Evolutionary conservation across 1,284 basidiomycete species (phyloP), one percentile per base, ranked within the genome.

Genomic region (Porodaedalea pini): DNA sequence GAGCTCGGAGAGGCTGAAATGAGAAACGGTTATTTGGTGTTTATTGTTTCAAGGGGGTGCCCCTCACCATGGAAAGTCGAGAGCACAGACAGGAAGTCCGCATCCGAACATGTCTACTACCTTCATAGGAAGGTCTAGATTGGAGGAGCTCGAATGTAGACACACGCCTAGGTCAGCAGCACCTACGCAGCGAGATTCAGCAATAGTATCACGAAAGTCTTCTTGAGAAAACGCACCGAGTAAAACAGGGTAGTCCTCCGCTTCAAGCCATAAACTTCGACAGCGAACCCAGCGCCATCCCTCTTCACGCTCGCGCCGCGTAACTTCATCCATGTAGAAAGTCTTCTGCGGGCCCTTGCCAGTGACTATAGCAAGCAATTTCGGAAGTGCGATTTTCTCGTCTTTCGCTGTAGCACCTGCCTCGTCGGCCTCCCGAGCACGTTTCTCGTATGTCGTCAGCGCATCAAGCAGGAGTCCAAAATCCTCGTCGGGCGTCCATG

Each of bases 61-160:
- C 10, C 19, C 83, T 32, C 62, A 93, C 92, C 90, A 97, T 37
- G 78, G 75, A 68, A 98, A 99, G 43, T 87, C 79, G 6, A 94
- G 78, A 0, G 97, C 95, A 62, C 95, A 90, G 3, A 98, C 97
- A 0, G 95, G 95, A 52, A 98, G 75, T 1, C 86, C 88, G 64
- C 94, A 98, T 0, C 97, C 97, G 71, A 99, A 97, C 97, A 99
- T 98, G 70, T 99, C 97, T 2, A 99, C 95, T 7, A 99, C 88
- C 72, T 99, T 99, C 97, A 99, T 99, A 1, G 97, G 97, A 53
- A 99, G 76, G 71, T 99, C 97, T 45, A 96, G 74, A 0, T 84
- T 90, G 0, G 92, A 96, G 0, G 92, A 94, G 69, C 91, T 94
- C 15, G 86, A 83, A 71, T 99, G 97, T 56, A 99, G 75, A 57